Base-by-base conservation (phyloP, 2,329 filamentous ascomycete genomes). In the Pseudocercospora crystallina region DNA sequence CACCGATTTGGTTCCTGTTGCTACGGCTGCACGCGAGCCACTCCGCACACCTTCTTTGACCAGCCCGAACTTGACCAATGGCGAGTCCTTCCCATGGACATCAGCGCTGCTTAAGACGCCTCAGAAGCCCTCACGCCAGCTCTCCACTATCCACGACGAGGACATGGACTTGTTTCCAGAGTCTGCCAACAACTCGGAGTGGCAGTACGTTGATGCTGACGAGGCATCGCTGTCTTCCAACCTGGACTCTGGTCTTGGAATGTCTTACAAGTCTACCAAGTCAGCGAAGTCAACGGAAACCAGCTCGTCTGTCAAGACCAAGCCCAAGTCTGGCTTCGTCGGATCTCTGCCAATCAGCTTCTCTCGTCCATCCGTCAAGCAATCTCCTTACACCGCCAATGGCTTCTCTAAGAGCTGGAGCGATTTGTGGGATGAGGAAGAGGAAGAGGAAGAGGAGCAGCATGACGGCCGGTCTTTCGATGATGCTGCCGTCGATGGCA, bases 371-470 rank as follows among this genome's bases (percentile, higher is more conserved):
- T 85, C 61, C 77, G 82, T 47, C 54, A 85, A 92, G 79, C 84
- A 88, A 4, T 82, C 52, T 45, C 60, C 62, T 10, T 65, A 66
- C 32, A 49, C 57, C 57, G 51, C 53, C 53, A 62, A 50, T 47
- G 77, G 81, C 41, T 89, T 95, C 41, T 96, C 94, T 49, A 97
- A 97, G 85, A 97, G 94, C 77, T 99, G 94, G 94, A 96, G 91
- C 65, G 94, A 99, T 70, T 84, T 97, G 70, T 96, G 90, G 86
- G 92, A 97, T 52, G 92, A 97, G 70, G 92, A 97, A 47, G 90
- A 94, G 65, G 70, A 88, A 58, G 81, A 88, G 61, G 80, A 86
- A 61, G 83, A 86, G 65, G 66, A 87, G 56, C 82, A 88, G 61
- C 77, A 79, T 32, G 81, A 86, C 82, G 86, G 65, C 58, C 57